phyloP scores from a whole-genome alignment of 495 filamentous ascomycete genomes.

The Cudoniella acicularis region DNA sequence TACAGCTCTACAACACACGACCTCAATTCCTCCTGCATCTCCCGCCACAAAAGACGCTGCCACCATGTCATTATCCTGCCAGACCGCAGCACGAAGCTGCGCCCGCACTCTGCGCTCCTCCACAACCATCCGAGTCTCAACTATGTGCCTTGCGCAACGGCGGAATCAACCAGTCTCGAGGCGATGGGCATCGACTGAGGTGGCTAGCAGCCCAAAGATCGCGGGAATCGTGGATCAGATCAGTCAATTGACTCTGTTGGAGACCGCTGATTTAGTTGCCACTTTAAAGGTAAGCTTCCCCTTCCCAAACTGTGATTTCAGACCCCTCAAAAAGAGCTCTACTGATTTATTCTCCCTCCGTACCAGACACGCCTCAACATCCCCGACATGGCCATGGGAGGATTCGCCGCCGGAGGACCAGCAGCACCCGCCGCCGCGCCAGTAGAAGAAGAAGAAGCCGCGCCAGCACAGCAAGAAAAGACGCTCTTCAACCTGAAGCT shows the following conservation, averaged over 20 bases:
- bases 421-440: constrained; percentile 59
- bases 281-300: constrained; percentile 71
- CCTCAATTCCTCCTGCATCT: not conserved
- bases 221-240: constrained; percentile 93
- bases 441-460: constrained; percentile 74
- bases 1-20: not conserved
- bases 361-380: constrained; percentile 93
- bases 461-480: constrained; percentile 86
- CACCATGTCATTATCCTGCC: constrained; percentile 57
- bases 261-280: constrained; percentile 93
- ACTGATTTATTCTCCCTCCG: not conserved
- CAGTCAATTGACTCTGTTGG: constrained; percentile 91
- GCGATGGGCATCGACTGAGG: constrained; percentile 71
- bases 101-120: constrained; percentile 48
- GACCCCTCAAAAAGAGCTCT: not conserved
- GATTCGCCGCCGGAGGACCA: constrained; percentile 60
- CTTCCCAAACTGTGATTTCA: not conserved
- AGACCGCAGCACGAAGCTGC: constrained; percentile 57
- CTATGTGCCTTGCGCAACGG: constrained; percentile 36
- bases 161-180: constrained; percentile 18
- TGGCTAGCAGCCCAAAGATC: constrained; percentile 79
- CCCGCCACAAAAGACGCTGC: not conserved
- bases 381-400: constrained; percentile 91
- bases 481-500: constrained; percentile 96
- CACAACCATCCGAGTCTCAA: constrained; percentile 34